Percentiles rank a stretch among this genome's conserved stretches.
These are phyloP conservation scores for Alternaria sp. DNA, from an alignment of 2,329 filamentous ascomycete species.

Conservation along the genomic window DNA sequence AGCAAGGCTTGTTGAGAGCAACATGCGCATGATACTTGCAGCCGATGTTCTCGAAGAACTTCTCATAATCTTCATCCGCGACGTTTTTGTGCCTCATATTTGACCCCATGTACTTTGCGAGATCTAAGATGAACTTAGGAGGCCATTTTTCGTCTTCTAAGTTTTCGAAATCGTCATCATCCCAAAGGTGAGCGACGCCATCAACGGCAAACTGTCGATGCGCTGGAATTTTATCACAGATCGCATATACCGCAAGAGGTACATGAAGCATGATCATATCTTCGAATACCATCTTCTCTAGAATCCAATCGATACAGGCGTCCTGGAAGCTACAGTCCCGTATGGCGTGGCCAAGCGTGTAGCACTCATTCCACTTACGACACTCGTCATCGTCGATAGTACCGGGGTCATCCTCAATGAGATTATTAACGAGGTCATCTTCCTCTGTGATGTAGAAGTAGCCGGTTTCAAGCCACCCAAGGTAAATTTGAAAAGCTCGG, in stretches of 20 bases:
- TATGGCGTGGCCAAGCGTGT: neutral
- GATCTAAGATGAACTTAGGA: neutral
- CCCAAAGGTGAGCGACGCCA: rapidly evolving
- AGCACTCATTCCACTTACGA: neutral
- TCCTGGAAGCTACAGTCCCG: neutral
- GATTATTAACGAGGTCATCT: too few relatives aligned
- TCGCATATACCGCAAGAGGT: rapidly evolving
- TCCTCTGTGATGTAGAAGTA: neutral
- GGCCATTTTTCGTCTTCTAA: rapidly evolving
- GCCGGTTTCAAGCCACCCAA: neutral
- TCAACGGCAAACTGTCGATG: neutral
- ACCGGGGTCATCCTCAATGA: too few relatives aligned
- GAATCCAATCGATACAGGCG: neutral
- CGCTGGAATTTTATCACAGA: neutral
- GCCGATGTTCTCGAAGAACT: rapidly evolving
- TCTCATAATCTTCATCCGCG: rapidly evolving
- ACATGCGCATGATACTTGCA: neutral
- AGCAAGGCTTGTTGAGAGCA: neutral
- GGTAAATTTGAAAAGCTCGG: neutral
- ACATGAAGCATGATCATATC: too few relatives aligned
- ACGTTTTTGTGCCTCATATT: rapidly evolving
- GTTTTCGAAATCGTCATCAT: rapidly evolving
- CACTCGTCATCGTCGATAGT: neutral
- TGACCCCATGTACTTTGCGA: rapidly evolving
- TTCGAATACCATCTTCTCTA: neutral